Percentiles rank a stretch among this genome's conserved stretches.
phyloP scores from a whole-genome alignment of 1,284 basidiomycete species.

The Trichosporon faecale region DNA sequence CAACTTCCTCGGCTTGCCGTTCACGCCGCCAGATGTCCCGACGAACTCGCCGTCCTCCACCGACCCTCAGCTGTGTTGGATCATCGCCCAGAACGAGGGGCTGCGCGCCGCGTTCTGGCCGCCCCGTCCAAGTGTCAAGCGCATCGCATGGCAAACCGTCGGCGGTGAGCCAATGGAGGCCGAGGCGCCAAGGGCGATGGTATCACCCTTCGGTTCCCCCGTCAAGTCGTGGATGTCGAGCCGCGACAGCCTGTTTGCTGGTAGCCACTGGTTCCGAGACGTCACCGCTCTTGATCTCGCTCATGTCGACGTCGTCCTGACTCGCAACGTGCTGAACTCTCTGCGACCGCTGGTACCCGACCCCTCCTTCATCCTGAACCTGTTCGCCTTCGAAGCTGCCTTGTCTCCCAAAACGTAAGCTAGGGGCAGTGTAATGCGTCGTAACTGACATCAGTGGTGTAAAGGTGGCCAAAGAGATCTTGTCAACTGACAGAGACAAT shows the following conservation, averaged over 20 bases:
- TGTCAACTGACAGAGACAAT: conserved; percentile 65
- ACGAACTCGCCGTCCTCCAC: conserved; percentile 45
- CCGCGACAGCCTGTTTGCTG: conserved; percentile 29
- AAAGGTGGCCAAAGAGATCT: conserved; percentile 68
- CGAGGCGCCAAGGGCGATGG: conserved; percentile 28
- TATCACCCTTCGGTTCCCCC: conserved; percentile 34
- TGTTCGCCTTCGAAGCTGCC: conserved; percentile 49
- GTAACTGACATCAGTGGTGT: conserved; percentile 29
- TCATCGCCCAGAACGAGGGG: conserved; percentile 22
- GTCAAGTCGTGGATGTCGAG: conserved; percentile 40
- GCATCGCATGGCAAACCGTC: conserved; percentile 43
- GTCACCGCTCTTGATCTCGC: conserved; percentile 36
- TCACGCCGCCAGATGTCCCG: conserved; percentile 50
- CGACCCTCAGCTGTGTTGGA: conserved; percentile 50
- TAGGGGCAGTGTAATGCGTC: too few relatives aligned
- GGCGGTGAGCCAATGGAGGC: conserved; percentile 52
- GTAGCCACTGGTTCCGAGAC: conserved; percentile 46
- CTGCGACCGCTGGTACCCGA: conserved; percentile 43
- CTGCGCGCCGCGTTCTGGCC: conserved; percentile 43
- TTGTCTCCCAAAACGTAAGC: conserved; percentile 39
- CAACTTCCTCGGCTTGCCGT: conserved; percentile 67
- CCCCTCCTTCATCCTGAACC: conserved; percentile 46
- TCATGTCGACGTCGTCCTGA: conserved; percentile 36
- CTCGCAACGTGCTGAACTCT: conserved; percentile 37
- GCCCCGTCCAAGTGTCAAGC: conserved; percentile 1